Evolutionary conservation across 345 rosid genomes (phyloP), one percentile per base, ranked within the genome.

Genomic region (Trapa incisa): DNA sequence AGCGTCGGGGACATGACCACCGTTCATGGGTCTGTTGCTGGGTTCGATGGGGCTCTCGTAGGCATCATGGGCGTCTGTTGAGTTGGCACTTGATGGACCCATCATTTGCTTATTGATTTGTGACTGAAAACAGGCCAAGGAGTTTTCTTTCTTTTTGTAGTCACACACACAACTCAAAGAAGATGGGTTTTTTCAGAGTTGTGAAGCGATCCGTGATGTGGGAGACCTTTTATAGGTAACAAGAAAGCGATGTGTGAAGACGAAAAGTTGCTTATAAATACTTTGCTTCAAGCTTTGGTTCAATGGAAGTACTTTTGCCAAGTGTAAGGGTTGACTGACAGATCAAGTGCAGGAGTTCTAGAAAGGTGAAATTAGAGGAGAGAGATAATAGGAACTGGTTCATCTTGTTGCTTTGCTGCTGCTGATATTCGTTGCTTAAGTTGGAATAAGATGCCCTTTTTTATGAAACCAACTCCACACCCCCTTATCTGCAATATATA

Each of bases 151-250:
- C 38, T 64, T n/a, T 4, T 41, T 41, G 43, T 64, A 64, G 22
- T 38, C n/a, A 16, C 66, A 64, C n/a, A 16, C 66, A 64, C 60
- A 54, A 8, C 60, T 54, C 60, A 50, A 50, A 37, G 61, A 33
- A 50, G 13, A 45, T 10, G 29, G 60, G 29, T 22, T 22, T 22
- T 22, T 22, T 22, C 29, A 29, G 33, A 6, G 60, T n/a, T 10
- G 42, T 15, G 57, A 68, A 60, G 65, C 38, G 43, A 61, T 60
- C 71, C 71, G 71, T 58, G 71, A 68, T 9, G 45, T 0, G 57
- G 64, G 29, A 60, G 39, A 65, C 71, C 71, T 45, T 68, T 68
- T 68, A 47, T 61, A 60, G 71, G 54, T 68, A 64, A 60, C 29
- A 35, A 39, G 38, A 68, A 47, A 68, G 65, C 32, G 29, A 52